Evolutionary conservation across 2,329 filamentous ascomycete species (phyloP), one percentile per base, ranked within the genome.

Genomic region (Claviceps spartinae): DNA sequence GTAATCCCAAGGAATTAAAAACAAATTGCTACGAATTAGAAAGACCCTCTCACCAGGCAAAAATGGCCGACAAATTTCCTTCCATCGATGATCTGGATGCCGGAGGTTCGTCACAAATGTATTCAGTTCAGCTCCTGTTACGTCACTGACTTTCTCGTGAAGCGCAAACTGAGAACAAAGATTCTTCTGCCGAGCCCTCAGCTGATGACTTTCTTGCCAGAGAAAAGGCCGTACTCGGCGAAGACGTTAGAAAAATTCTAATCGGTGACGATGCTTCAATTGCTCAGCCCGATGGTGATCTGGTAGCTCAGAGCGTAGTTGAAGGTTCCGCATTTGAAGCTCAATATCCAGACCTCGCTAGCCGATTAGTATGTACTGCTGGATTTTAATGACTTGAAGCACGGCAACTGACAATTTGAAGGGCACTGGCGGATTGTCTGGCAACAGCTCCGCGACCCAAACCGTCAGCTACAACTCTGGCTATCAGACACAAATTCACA

Each of bases 171-270:
- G 79, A 81, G 59, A 75, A 77, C 65, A 77, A 75, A 69, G 75
- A 73, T 52, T 68, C 80, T 40, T 73, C 76, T 56, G 76, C 73
- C 56, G 72, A 77, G 9, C 74, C 79, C 34, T 82, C 83, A 36
- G 75, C 79, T 56, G 82, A 88, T 63, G 88, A 95, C 69, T 97
- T 98, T 68, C 81, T 97, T 48, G 83, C 87, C 56, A 87, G 91
- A 60, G 93, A 98, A 73, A 88, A 89, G 64, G 93, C 89, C 55
- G 71, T 85, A 18, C 81, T 98, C 7, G 93, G 93, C 58, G 93
- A 95, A 57, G 93, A 97, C 68, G 93, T 93, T 55, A 80, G 89
- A 61, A 86, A 90, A 72, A 98, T 98, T 68, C 77, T 85, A 57
- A 86, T 86, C 36, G 77, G 81, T 55, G 82, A 84, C 63, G 88